Evolutionary conservation across 768 basidiomycete species (phyloP), one percentile per base, ranked within the genome.

Genomic region (Piloderma croceum): DNA sequence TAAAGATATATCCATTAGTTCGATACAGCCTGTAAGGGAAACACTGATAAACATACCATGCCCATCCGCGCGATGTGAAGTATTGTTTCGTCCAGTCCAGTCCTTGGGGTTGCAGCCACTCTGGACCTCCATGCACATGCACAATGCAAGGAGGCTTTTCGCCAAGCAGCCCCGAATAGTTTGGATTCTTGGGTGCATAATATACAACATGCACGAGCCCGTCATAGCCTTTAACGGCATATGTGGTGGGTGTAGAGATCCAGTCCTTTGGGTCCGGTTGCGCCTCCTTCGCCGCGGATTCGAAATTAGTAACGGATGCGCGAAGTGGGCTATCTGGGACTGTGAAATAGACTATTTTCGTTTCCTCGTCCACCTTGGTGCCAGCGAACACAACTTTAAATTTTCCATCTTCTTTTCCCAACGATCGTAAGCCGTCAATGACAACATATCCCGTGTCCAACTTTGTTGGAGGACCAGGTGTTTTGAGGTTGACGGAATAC

Each of bases 101-200:
- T 0, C 64, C 73, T 39, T 80, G 77, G 2, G 45, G 15, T 4
- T 65, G 61, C 4, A 66, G 55, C 3, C 49, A 49, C 0, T 83
- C 88, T 0, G 89, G 88, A 0, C 87, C 87, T 1, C 88, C 88
- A 44, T 90, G 88, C 4, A 73, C 70, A 24, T 67, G 49, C 10
- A 86, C 62, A 6, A 87, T 66, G 41, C 76, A 78, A 7, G 88
- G 88, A 1, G 88, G 88, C 36, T 67, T 70, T 57, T 83, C 80
- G 4, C 66, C 71, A 0, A 57, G 48, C 10, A 60, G 56, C 0
- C 73, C 79, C 1, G 58, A 50, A 47, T 79, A 88, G 0, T 63
- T 53, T 0, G 81, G 79, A 51, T 87, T 87, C 36, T 63, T 70
- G 1, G 88, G 87, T 0, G 76, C 65, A 49, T 83, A 84, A 51